Base-by-base conservation (phyloP, 2,329 filamentous ascomycete species). In the Phyllosticta ampelicida region DNA sequence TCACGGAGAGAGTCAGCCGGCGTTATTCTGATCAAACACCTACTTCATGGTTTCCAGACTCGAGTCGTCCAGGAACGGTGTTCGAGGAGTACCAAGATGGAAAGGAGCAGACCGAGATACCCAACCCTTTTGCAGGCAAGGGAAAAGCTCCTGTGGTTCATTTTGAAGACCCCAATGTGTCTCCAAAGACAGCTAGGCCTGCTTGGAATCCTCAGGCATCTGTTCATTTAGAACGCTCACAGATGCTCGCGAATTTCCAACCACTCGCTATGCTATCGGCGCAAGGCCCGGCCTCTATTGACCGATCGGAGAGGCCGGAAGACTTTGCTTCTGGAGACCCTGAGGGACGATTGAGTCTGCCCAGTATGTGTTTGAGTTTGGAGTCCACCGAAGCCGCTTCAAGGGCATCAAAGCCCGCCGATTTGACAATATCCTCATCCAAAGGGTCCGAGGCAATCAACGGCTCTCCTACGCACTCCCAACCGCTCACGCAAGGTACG, bases 171-270 rank as follows among this genome's bases (percentile, higher is more conserved):
- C 6, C 36, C 1, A 44, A 44, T 44, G 36, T 44, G 36, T 44
- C 36, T 1, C 36, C 36, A 1, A 44, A 44, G 36, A 44, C 36
- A 6, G n/a, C 36, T 44, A 13, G 36, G n/a, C 11, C n/a, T n/a
- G 16, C 36, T 44, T 16, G 13, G n/a, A 44, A 44, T 8, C 36
- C 55, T 53, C 23, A 50, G 16, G 48, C 48, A 65, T 75, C 62
- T 63, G 77, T 67, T n/a, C 71, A 73, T 60, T 65, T 73, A 20
- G 76, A 79, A 18, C 75, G 78, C 13, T 81, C 79, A 13, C 74
- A 73, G 53, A 76, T 82, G 55, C 73, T 76, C 28, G 74, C 77
- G 18, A 78, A 78, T 2, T 63, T 80, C 63, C 69, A 20, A 68
- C 64, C 44, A 61, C 65, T 48, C 67, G 66, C 30, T 60, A 70